Evolutionary conservation across 495 filamentous ascomycete species (phyloP), one percentile per base, ranked within the genome.

Genomic region (Aspergillus steynii): DNA sequence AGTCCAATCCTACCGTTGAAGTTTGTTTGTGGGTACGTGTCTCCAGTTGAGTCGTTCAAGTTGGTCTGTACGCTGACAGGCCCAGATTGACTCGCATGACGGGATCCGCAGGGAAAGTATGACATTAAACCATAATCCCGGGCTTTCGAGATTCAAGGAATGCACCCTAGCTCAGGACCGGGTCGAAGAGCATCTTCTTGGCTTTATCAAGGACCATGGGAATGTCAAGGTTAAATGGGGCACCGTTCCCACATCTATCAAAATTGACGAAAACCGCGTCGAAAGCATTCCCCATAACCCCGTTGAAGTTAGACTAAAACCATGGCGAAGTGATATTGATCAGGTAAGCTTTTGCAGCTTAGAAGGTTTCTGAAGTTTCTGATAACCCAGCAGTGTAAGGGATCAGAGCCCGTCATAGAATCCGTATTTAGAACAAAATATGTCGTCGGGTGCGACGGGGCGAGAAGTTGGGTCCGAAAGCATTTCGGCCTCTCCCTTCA

Each of bases 401-500:
- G 47, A 12, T 5, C 3, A 49, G 26, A 49, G 47, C 5, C 47
- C 47, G n/a, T 6, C 5, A 27, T 70, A 81, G 7, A 61, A 29
- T 48, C 12, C 3, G 27, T 27, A 5, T 25, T 61, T 3, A 46
- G 12, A 8, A 77, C 84, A 2, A 86, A 85, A 63, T 89, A 88
- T 64, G 65, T 88, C 59, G 73, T 88, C 9, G 86, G 85, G 1
- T 84, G 80, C 57, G 86, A 89, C 66, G 85, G 85, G 0, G 85
- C 84, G 1, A 83, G 82, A 55, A 80, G 77, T 50, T 88, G 85
- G 86, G 77, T 81, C 5, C 71, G 86, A 45, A 72, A 74, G 60
- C 75, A 80, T 48, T 70, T 87, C 2, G 81, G 80, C 2, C 79
- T 81, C 45, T 65, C 20, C 15, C 48, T 66, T 15, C 65, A 68